Evolutionary conservation across 2,329 filamentous ascomycete genomes (phyloP).

Genomic region (Zymoseptoria brevis): DNA sequence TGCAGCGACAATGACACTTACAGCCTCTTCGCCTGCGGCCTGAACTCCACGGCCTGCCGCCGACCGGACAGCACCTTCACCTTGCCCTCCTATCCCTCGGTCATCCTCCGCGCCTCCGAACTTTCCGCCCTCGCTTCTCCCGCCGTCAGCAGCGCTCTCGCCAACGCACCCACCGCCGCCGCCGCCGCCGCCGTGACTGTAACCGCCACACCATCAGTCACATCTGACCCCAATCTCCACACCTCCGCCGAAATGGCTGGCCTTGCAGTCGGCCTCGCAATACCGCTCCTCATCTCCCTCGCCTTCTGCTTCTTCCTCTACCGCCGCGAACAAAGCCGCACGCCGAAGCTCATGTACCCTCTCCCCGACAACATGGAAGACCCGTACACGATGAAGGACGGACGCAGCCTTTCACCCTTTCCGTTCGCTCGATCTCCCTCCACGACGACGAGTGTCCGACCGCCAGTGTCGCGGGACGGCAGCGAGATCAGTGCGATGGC

Average conservation of each 20-base stretch:
- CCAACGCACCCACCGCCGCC: background rate
- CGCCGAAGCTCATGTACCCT: constrained; percentile 27
- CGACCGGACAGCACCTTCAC: constrained; percentile 12
- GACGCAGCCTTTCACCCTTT: constrained; percentile 11
- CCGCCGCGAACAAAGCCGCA: constrained; percentile 10
- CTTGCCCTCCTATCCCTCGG: constrained; percentile 17
- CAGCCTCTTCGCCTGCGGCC: constrained; percentile 27
- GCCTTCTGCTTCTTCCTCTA: constrained; percentile 15
- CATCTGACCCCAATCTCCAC: constrained; percentile 9
- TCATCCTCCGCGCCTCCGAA: constrained; percentile 25
- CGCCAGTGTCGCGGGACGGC: constrained; percentile 6
- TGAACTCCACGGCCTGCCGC: constrained; percentile 20
- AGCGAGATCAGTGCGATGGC: background rate
- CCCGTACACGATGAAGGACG: constrained; percentile 11
- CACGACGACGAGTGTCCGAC: constrained; percentile 1
- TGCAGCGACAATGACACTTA: constrained; percentile 16
- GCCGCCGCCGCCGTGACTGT: background rate
- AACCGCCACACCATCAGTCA: background rate
- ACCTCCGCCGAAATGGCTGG: constrained; percentile 23
- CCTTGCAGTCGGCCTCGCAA: constrained; percentile 22
- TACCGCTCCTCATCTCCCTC: constrained; percentile 24
- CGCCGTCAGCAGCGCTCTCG: constrained; percentile 11
- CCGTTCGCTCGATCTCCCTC: background rate
- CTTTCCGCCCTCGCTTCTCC: constrained; percentile 19
- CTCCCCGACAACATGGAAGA: constrained; percentile 21